Conservation (phyloP, 2,329 filamentous ascomycete species). For the Arachnomyces sp. region DNA sequence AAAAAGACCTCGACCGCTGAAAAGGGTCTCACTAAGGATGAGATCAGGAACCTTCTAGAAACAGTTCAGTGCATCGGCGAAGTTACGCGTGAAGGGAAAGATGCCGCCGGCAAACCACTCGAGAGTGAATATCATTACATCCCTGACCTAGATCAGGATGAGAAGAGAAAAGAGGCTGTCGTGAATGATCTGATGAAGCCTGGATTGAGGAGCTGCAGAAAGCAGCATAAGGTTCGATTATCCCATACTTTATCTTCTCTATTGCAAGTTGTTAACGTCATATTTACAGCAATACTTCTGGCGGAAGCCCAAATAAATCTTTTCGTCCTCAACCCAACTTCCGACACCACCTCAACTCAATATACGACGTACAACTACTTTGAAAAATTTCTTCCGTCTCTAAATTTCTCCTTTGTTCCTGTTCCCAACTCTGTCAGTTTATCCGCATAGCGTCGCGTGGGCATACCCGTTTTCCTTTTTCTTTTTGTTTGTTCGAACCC, state of each 20-base stretch:
- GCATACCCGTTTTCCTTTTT: slow-evolving; percentile 22
- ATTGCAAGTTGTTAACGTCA: slow-evolving; percentile 16
- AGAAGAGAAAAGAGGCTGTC: slow-evolving; percentile 70
- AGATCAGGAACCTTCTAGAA: slow-evolving; percentile 66
- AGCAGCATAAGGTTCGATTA: slow-evolving; percentile 83
- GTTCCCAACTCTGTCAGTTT: slow-evolving; percentile 4
- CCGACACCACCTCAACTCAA: slow-evolving; percentile 13
- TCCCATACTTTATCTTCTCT: slow-evolving; percentile 3
- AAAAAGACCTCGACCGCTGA: slow-evolving; percentile 44
- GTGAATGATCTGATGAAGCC: slow-evolving; percentile 82
- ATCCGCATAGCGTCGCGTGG: slow-evolving; percentile 38
- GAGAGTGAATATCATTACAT: slow-evolving; percentile 98
- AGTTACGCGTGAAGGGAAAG: slow-evolving; percentile 85
- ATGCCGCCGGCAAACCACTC: slow-evolving; percentile 84
- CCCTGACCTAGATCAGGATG: slow-evolving; percentile 75
- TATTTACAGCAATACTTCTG: slow-evolving; percentile 60
- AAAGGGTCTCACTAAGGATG: slow-evolving; percentile 48
- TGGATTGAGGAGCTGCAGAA: slow-evolving; percentile 79
- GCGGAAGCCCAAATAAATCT: slow-evolving; percentile 52
- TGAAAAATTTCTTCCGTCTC: slow-evolving; percentile 10
- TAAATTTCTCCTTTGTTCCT: slow-evolving; percentile 11
- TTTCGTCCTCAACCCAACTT: slow-evolving; percentile 6
- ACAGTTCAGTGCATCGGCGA: slow-evolving; percentile 73
- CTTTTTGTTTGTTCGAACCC: neutral
- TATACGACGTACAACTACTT: slow-evolving; percentile 28